Evolutionary conservation across 257 asterid species (phyloP).

Genomic region (Lycium ferocissimum): DNA sequence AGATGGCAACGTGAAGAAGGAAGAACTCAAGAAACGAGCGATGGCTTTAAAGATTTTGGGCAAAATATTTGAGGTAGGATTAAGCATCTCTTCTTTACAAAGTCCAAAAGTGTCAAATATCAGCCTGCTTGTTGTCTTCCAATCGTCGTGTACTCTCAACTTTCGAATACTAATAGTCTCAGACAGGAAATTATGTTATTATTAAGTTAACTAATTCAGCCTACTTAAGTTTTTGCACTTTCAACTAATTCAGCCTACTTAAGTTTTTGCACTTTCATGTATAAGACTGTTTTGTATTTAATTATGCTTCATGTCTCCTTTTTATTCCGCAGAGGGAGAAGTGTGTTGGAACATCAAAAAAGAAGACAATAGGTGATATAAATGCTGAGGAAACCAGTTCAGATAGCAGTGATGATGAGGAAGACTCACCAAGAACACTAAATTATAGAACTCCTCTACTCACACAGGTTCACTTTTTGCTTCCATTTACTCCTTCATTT

Average conservation of each 20-base stretch:
- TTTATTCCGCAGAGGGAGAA: constrained; percentile 53
- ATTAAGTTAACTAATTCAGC: neutral
- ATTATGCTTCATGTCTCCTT: neutral
- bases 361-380: constrained; percentile 52
- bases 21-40: constrained; percentile 71
- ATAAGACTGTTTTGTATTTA: neutral
- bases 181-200: neutral
- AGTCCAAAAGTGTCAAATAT: neutral
- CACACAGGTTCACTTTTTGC: constrained; percentile 64
- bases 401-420: constrained; percentile 85
- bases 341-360: constrained; percentile 62
- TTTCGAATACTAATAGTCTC: neutral
- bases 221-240: neutral
- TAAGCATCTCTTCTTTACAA: neutral
- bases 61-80: constrained; percentile 67
- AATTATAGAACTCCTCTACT: constrained; percentile 80
- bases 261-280: neutral
- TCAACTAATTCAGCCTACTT: neutral
- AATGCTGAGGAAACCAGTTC: constrained; percentile 73
- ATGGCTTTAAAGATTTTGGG: constrained; percentile 74
- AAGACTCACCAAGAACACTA: constrained; percentile 63
- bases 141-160: neutral
- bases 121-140: neutral
- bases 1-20: constrained; percentile 66
- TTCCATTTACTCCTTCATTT: neutral